Conservation (phyloP, 495 filamentous ascomycete species). For the Hyaloscypha hepaticicola region DNA sequence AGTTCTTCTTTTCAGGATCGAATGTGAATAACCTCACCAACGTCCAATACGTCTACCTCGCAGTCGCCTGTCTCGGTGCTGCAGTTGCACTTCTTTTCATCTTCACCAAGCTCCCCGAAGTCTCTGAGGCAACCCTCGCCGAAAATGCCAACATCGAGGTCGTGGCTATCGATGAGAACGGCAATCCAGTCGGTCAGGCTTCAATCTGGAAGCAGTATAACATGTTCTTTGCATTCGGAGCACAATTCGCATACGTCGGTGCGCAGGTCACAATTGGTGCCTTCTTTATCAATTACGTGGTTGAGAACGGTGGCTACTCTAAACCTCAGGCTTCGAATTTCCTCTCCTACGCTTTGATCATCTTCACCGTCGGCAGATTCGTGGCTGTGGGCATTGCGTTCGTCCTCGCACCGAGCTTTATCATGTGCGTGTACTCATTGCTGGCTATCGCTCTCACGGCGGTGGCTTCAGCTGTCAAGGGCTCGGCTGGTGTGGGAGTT, state of each 20-base stretch:
- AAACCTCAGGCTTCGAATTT: constrained; percentile 49
- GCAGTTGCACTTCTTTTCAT: constrained; percentile 54
- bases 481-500: constrained; percentile 55
- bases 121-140: constrained; percentile 42
- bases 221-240: constrained; percentile 60
- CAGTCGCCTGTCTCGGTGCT: constrained; percentile 38
- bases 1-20: constrained; percentile 62
- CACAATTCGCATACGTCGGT: constrained; percentile 73
- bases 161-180: constrained; percentile 16
- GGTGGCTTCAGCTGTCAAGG: constrained; percentile 50
- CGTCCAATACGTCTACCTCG: constrained; percentile 58
- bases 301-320: constrained; percentile 49
- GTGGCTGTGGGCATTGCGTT: constrained; percentile 48
- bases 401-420: constrained; percentile 51
- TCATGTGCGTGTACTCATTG: constrained; percentile 45
- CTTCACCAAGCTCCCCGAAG: constrained; percentile 51
- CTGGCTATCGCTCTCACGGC: constrained; percentile 57
- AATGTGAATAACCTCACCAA: constrained; percentile 45
- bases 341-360: constrained; percentile 63
- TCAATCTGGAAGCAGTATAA: constrained; percentile 63
- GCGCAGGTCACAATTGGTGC: constrained; percentile 61
- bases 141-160: constrained; percentile 18
- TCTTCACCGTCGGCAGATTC: constrained; percentile 67
- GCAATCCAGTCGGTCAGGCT: constrained; percentile 31
- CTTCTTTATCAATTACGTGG: constrained; percentile 62